Percentiles rank a stretch among this genome's conserved stretches.
Evolutionary conservation across 2,329 filamentous ascomycete species (phyloP).

Genomic region (Nemania sp.): DNA sequence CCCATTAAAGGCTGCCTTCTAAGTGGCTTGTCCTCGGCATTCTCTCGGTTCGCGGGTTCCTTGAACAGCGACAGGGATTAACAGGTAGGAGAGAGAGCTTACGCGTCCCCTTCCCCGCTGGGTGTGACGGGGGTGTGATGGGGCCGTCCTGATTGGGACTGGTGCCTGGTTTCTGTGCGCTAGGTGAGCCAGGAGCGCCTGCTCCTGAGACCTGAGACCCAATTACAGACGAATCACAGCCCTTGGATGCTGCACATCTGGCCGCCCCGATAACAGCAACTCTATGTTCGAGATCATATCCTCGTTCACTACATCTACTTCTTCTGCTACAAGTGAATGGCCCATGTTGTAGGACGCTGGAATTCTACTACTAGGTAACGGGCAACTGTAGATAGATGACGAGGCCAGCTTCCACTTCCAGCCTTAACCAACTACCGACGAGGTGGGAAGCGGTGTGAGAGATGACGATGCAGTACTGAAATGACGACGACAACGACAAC

Average conservation of each 20-base stretch:
- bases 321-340: neutral
- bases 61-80: constrained; percentile 29
- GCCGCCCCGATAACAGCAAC: constrained; percentile 8
- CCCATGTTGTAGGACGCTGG: too few relatives aligned
- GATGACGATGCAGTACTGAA: constrained; percentile 12
- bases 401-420: constrained; percentile 20
- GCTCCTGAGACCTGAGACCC: neutral
- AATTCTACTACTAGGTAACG: too few relatives aligned
- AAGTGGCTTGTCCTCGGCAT: constrained; percentile 26
- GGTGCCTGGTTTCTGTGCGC: neutral
- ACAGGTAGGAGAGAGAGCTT: constrained; percentile 36
- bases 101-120: constrained; percentile 40
- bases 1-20: constrained; percentile 1
- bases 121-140: constrained; percentile 27
- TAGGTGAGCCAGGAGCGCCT: neutral
- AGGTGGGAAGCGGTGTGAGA: constrained; percentile 13
- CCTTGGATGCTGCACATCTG: neutral
- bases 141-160: constrained; percentile 1
- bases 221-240: neutral
- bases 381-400: constrained; percentile 22
- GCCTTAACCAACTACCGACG: constrained; percentile 3
- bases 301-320: neutral
- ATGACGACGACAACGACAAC: constrained; percentile 4
- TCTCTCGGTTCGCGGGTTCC: constrained; percentile 19
- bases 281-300: neutral